These are phyloP conservation scores for Fusarium xyrophilum DNA, from an alignment of 2,329 filamentous ascomycete genomes.

Conservation along the genomic window DNA sequence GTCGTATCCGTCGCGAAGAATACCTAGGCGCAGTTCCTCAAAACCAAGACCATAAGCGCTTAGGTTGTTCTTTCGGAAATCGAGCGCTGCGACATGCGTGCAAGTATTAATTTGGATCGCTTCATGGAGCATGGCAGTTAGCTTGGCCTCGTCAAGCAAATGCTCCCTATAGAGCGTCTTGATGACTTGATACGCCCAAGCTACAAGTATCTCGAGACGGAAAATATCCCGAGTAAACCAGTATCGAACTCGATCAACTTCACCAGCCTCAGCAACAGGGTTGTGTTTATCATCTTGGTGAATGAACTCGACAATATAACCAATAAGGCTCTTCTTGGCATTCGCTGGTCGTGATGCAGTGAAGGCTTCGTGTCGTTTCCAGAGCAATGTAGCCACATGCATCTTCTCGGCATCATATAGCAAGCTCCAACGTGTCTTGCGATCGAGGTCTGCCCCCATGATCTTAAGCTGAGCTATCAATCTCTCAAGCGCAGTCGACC, in stretches of 20 bases:
- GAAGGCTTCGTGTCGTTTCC: constrained; percentile 79
- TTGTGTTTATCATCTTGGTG: constrained; percentile 77
- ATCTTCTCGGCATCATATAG: constrained; percentile 93
- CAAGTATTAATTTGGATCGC: constrained; percentile 71
- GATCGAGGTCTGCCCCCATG: constrained; percentile 70
- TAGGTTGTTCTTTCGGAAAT: constrained; percentile 75
- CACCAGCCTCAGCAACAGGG: constrained; percentile 67
- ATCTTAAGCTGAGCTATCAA: constrained; percentile 75
- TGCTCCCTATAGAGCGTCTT: constrained; percentile 73
- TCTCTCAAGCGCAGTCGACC: constrained; percentile 75
- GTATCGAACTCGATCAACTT: constrained; percentile 80
- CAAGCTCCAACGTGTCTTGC: constrained; percentile 76
- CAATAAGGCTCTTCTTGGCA: constrained; percentile 73
- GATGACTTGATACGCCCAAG: constrained; percentile 79
- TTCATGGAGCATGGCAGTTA: constrained; percentile 69
- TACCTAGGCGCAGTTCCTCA: constrained; percentile 70
- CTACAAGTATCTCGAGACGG: constrained; percentile 75
- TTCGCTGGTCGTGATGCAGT: constrained; percentile 64
- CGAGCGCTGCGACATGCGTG: constrained; percentile 61
- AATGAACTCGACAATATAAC: constrained; percentile 77
- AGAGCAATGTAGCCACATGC: constrained; percentile 78
- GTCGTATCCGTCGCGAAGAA: constrained; percentile 69
- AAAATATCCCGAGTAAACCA: constrained; percentile 84
- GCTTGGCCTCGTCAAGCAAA: constrained; percentile 59
- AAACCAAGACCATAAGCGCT: constrained; percentile 74